Evolutionary conservation across 2,329 filamentous ascomycete genomes (phyloP), one percentile per base, ranked within the genome.

Genomic region (Alternaria conjuncta): DNA sequence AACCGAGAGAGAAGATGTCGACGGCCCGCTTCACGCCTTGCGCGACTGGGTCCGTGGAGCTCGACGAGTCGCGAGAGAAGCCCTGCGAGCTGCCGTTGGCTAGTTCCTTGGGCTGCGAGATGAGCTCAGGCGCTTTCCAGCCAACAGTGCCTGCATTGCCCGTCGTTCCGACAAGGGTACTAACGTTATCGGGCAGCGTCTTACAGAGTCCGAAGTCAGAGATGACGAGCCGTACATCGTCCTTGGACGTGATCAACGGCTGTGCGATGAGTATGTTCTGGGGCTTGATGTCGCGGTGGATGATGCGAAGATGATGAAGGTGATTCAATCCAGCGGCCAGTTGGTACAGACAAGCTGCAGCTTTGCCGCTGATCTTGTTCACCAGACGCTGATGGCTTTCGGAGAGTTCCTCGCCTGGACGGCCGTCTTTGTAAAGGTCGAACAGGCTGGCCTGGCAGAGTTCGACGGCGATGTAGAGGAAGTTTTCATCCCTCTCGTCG

Each of bases 201-300:
- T 98, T 99, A 80, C 96, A 98, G 1, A 99, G 87, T 6, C 96
- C 96, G 81, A 99, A 99, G 79, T 99, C 96, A 0, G 96, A 98
- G 36, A 99, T 97, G 5, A 99, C 88, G 41, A 99, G 86, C n/a
- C 95, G 90, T 23, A 94, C 90, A 36, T 86, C 88, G 45, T 88
- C 88, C 63, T 89, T 86, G 71, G 90, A 89, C 69, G 86, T 89
- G 83, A 90, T 89, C 61, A 88, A 87, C 1, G 88, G 88, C 65
- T 87, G 86, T 23, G 88, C 87, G 63, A 98, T 94, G 2, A 99
- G 85, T 55, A 99, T 98, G 72, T 99, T 99, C 75, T 99, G 96
- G 1, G 96, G 96, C 79, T 99, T 99, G 74, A 99, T 87, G 76
- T 99, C 96, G 57, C 96, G 92, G 78, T 99, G 96, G 4, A 99